These are phyloP conservation scores for Nemania sp. DNA, from an alignment of 2,329 filamentous ascomycete species.

Conservation along the genomic window DNA sequence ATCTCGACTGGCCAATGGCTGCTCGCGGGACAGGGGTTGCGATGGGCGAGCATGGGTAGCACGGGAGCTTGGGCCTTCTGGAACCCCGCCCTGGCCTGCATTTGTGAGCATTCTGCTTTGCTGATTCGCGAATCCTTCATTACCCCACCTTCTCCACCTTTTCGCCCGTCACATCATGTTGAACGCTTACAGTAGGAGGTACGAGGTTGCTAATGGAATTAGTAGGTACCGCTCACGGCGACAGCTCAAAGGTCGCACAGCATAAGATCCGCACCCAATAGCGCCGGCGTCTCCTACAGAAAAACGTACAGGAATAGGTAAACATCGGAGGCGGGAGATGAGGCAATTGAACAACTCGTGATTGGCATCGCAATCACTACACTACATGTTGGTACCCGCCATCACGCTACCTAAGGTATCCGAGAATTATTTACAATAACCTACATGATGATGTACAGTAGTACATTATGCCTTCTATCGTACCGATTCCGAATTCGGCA, in stretches of 20 bases:
- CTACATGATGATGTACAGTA: too few species aligned
- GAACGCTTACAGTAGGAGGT: too few species aligned
- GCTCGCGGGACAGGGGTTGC: not conserved
- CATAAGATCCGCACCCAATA: not conserved
- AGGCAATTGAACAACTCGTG: too few species aligned
- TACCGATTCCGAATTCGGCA: too few species aligned
- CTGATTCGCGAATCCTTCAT: constrained; percentile 24
- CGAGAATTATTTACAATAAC: too few species aligned
- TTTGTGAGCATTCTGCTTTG: not conserved
- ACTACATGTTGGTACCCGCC: too few species aligned
- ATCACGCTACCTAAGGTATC: too few species aligned
- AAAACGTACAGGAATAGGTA: not conserved
- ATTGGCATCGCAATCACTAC: too few species aligned
- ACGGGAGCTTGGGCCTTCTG: constrained; percentile 25
- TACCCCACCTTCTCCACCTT: constrained; percentile 17
- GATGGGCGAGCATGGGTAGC: constrained; percentile 8
- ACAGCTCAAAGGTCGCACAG: constrained; percentile 6
- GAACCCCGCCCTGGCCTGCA: constrained; percentile 24
- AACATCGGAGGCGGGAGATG: not conserved
- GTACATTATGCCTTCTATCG: too few species aligned
- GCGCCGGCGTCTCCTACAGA: not conserved
- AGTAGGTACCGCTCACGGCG: too few species aligned
- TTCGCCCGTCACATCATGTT: constrained; percentile 17
- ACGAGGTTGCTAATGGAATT: too few species aligned
- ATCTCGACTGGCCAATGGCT: constrained; percentile 20